Base-by-base conservation (phyloP, 257 asterid species). In the Solanum clarkiae region DNA sequence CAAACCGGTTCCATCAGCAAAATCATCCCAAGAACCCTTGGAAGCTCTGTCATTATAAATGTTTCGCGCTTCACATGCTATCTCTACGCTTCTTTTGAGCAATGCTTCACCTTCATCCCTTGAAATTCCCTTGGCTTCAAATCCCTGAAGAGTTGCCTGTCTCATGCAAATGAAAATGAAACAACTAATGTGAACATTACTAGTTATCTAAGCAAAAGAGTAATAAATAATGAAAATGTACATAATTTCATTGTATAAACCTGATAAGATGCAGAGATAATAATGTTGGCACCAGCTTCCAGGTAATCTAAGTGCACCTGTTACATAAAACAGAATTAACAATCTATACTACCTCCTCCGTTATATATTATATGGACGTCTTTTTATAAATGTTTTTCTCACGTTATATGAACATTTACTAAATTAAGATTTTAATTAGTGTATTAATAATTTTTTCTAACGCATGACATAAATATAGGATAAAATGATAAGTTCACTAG, bases 291-390 rank as follows among this genome's bases (percentile, higher is more conserved):
- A 87, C 98, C 98, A 72, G 98, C 96, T 88, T 95, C 98, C 75
- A 95, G 90, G 91, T 95, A 95, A 86, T 95, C 98, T 80, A 95
- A 93, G 86, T 95, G 98, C 66, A 95, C 98, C 98, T 94, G 94
- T 84, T 86, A 26, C 82, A 51, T 15, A 16, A 51, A 77, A 36
- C 40, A 69, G 16, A 69, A 36, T 16, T 1, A 65, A 65, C 36
- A 29, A 65, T 29, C 8, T 29, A 29, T 29, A 29, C 32, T 2
- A 29, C 32, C 32, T 29, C 32, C 32, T 29, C 0, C 29, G 32
- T 29, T 0, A 0, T 3, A 29, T 29, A 29, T 2, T 29, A 29
- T 26, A 26, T 26, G 29, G 2, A 26, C 2, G 1, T 29, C 32
- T 29, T 29, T 29, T 3, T 0, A 29, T 29, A 29, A 29, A 29